Evolutionary conservation across 1,139 yeast species (phyloP), one percentile per base, ranked within the genome.

Genomic region (Yamadazyma sp.): DNA sequence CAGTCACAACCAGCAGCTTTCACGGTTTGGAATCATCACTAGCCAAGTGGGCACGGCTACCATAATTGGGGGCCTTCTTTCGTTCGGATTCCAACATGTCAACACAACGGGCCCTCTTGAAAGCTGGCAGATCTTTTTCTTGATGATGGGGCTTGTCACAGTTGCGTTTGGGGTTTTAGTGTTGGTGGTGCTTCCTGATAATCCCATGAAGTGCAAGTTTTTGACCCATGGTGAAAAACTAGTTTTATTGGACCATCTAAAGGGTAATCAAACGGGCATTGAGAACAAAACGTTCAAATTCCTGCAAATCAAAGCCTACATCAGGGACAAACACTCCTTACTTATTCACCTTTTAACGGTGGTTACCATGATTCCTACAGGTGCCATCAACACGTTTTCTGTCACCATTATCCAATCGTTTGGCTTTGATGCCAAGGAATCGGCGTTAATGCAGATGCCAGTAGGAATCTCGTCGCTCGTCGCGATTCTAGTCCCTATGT

Each of bases 11-110:
- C 75, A 67, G 44, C 73, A 66, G 47, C 56, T 62, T 4, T 54
- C 59, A 23, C 52, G 71, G 41, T 66, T 63, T 49, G 68, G 68
- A 18, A 51, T 59, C 24, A 65, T 70, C 64, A 64, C 70, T 7
- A 55, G 64, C 28, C 69, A 66, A 56, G 64, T 69, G 5, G 75
- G 75, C 4, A 40, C 55, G 4, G 70, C 70, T 5, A 66, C 73
- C 4, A 66, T 70, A 23, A 51, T 66, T 4, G 76, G 76, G 5
- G 66, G 73, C 0, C 53, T 68, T 8, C 52, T 70, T 22, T 68
- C 75, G 0, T 70, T 59, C 56, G 73, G 59, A 0, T 69, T 69
- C 45, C 74, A 68, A 49, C 70, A 66, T 45, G 62, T 68, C n/a
- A 54, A 57, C 15, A 37, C 48, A 1, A 42, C 40, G 16, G 36